These are phyloP conservation scores for Neurospora sp. DNA, from an alignment of 495 filamentous ascomycete species.

Conservation along the genomic window DNA sequence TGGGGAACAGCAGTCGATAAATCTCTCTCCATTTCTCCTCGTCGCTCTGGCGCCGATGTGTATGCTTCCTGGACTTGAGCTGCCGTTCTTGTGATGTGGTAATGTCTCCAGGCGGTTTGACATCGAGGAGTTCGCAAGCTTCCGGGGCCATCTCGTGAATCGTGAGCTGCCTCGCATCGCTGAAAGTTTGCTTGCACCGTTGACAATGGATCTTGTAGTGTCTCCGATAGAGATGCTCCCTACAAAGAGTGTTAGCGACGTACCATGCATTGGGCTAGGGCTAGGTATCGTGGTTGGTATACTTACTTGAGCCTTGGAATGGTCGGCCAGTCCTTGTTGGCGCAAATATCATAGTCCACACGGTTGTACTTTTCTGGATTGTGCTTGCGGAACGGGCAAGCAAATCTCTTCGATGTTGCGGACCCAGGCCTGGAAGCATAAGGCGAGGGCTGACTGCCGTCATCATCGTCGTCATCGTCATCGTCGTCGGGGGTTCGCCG, in stretches of 20 bases:
- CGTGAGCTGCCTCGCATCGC: slow-evolving; percentile 8
- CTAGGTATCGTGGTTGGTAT: background rate
- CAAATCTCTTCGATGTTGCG: slow-evolving; percentile 8
- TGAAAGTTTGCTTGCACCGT: slow-evolving; percentile 19
- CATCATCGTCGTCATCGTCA: slow-evolving; percentile 16
- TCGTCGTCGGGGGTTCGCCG: slow-evolving; percentile 7
- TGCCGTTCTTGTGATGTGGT: slow-evolving; percentile 14
- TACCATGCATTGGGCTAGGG: background rate
- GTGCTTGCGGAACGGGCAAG: slow-evolving; percentile 21
- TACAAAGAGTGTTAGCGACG: background rate
- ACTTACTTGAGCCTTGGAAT: slow-evolving; percentile 20
- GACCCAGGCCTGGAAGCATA: slow-evolving; percentile 10
- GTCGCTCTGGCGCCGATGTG: slow-evolving; percentile 10
- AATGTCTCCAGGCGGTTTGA: slow-evolving; percentile 13
- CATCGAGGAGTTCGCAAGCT: slow-evolving; percentile 10
- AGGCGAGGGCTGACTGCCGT: slow-evolving; percentile 6
- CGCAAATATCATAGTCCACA: slow-evolving; percentile 16
- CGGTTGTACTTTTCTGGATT: slow-evolving; percentile 17
- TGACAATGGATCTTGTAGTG: slow-evolving; percentile 20
- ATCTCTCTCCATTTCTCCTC: slow-evolving; percentile 24
- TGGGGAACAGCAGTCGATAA: slow-evolving; percentile 20
- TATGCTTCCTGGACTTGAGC: slow-evolving; percentile 18
- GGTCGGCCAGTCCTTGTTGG: slow-evolving; percentile 14
- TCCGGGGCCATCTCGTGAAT: slow-evolving; percentile 13
- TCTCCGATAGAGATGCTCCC: slow-evolving; percentile 21